Conservation (phyloP, 1,139 yeast genomes). For the Yamadazyma blattariae region DNA sequence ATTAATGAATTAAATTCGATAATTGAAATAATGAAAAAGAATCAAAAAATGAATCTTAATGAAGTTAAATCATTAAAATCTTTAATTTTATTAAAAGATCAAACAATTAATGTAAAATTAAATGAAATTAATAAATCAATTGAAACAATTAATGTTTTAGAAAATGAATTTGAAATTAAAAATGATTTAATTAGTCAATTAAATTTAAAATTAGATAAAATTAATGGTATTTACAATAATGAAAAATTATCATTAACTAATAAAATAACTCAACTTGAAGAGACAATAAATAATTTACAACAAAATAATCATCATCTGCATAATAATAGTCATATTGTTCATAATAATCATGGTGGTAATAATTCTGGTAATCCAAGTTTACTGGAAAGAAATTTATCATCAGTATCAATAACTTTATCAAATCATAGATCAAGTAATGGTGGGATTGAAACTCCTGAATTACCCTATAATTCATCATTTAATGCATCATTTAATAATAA, state of each 20-base stretch:
- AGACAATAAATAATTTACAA: constrained; percentile 9
- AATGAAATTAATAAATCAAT: constrained; percentile 31
- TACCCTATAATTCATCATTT: neutral
- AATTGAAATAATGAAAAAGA: constrained; percentile 31
- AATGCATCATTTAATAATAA: constrained; percentile 2
- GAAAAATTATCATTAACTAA: constrained; percentile 28
- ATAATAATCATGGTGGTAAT: too few species aligned
- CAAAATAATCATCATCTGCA: neutral
- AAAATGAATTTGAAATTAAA: constrained; percentile 9
- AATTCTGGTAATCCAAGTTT: too few species aligned
- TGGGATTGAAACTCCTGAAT: neutral
- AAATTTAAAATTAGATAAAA: constrained; percentile 10
- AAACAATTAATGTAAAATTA: constrained; percentile 15
- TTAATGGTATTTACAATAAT: constrained; percentile 23
- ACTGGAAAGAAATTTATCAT: too few species aligned
- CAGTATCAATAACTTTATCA: too few species aligned
- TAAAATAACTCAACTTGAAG: constrained; percentile 25
- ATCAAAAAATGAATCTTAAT: constrained; percentile 25
- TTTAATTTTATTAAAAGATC: constrained; percentile 23
- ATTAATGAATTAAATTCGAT: constrained; percentile 43
- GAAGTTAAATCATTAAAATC: constrained; percentile 28
- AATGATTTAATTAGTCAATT: constrained; percentile 2
- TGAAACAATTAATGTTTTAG: constrained; percentile 29
- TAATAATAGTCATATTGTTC: neutral
- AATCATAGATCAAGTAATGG: too few species aligned